Conservation (phyloP, 805 yeast genomes). For the Candida wancherniae region DNA sequence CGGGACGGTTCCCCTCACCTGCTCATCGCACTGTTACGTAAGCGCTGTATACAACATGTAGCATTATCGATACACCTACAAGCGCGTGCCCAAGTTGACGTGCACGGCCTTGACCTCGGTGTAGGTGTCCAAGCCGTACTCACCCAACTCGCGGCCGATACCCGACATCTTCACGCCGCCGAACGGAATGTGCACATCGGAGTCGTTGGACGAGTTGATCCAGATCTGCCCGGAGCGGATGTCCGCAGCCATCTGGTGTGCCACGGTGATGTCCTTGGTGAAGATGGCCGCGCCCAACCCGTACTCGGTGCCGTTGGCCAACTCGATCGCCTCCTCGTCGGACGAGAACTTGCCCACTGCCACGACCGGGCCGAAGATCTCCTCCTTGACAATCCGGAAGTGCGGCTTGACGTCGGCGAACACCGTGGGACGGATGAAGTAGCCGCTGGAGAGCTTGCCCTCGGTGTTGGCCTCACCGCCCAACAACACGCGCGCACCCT, state of each 20-base stretch:
- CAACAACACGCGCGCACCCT: constrained; percentile 38
- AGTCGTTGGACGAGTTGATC: constrained; percentile 65
- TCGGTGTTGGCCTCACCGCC: constrained; percentile 41
- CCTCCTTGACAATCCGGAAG: constrained; percentile 69
- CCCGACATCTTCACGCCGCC: constrained; percentile 82
- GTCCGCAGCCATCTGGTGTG: constrained; percentile 57
- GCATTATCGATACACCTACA: too few relatives aligned
- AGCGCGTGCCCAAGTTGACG: constrained; percentile 51
- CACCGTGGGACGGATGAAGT: constrained; percentile 68
- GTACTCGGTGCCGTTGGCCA: constrained; percentile 69
- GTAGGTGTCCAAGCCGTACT: constrained; percentile 64
- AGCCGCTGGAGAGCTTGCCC: constrained; percentile 46
- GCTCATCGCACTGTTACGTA: too few relatives aligned
- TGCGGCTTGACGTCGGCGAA: constrained; percentile 64
- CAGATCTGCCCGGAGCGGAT: constrained; percentile 66
- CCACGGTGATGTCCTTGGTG: constrained; percentile 60
- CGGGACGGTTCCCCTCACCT: too few relatives aligned
- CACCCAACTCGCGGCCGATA: constrained; percentile 76
- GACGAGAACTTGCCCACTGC: constrained; percentile 58
- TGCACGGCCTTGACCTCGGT: constrained; percentile 75
- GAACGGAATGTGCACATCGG: constrained; percentile 64
- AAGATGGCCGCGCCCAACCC: constrained; percentile 84
- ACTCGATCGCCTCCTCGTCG: constrained; percentile 61
- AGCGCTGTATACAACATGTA: too few relatives aligned
- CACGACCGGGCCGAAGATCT: constrained; percentile 86